These are phyloP conservation scores for Skeletonema grethae DNA, from an alignment of 108 stramenopile genomes.

Conservation along the genomic window DNA sequence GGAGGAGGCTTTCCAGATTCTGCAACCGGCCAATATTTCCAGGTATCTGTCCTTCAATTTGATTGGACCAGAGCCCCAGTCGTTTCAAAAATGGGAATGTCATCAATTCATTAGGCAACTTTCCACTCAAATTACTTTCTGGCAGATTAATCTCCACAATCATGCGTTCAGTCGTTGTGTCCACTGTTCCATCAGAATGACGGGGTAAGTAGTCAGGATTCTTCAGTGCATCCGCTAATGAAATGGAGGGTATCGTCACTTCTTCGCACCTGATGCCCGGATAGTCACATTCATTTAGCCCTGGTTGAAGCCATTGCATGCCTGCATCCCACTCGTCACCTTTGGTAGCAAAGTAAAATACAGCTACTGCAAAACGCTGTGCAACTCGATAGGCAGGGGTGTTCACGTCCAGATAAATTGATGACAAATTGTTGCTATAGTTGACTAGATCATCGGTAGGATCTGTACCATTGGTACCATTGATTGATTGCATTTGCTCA, in stretches of 20 bases:
- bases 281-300: constrained; percentile 45
- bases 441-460: not conserved
- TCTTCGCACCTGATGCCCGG: constrained; percentile 42
- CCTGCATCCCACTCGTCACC: constrained; percentile 34
- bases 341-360: constrained; percentile 47
- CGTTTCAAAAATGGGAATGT: constrained; percentile 30
- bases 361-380: constrained; percentile 38
- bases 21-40: constrained; percentile 28
- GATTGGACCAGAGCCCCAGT: constrained; percentile 51
- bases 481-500: constrained; percentile 4
- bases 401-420: constrained; percentile 17
- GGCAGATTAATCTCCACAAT: constrained; percentile 42
- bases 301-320: constrained; percentile 36
- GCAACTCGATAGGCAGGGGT: constrained; percentile 45
- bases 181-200: constrained; percentile 23
- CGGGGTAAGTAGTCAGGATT: constrained; percentile 26
- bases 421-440: not conserved
- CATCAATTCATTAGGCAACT: constrained; percentile 27
- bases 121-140: constrained; percentile 46
- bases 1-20: constrained; percentile 20
- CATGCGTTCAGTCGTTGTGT: constrained; percentile 31
- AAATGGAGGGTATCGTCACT: constrained; percentile 42
- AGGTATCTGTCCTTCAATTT: constrained; percentile 32
- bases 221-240: constrained; percentile 28
- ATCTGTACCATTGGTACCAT: not conserved